Percentiles rank a stretch among this genome's conserved stretches.
These are phyloP conservation scores for Thalassiosira ordinaria DNA, from an alignment of 352 stramenopile genomes.

Conservation along the genomic window DNA sequence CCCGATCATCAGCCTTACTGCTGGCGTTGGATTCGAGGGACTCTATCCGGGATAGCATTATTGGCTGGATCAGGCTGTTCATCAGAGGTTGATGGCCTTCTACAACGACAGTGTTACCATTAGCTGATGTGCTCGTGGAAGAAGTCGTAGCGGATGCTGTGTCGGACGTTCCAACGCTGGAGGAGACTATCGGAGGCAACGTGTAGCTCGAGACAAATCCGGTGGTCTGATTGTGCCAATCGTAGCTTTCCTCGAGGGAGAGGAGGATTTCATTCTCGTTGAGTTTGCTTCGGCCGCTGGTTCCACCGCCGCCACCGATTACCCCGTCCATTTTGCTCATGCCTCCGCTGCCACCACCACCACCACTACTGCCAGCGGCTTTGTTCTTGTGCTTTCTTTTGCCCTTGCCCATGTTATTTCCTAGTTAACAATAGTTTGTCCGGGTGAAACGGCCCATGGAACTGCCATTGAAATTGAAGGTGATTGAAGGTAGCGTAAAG, in stretches of 20 bases:
- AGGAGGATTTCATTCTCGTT: constrained; percentile 22
- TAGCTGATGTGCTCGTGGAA: neutral
- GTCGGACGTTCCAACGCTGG: neutral
- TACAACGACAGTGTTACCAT: neutral
- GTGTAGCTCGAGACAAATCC: constrained; percentile 25
- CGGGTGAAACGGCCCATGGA: no score
- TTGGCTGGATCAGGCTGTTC: neutral
- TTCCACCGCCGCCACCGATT: neutral
- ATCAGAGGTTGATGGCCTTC: no score
- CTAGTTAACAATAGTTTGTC: no score
- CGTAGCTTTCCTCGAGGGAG: constrained; percentile 30
- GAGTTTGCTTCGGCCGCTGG: neutral
- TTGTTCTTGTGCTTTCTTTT: constrained; percentile 7
- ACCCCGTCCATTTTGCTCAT: no score
- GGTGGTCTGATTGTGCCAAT: constrained; percentile 26
- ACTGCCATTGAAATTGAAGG: no score
- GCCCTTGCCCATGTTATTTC: neutral
- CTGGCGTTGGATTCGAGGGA: constrained; percentile 1
- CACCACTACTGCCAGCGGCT: neutral
- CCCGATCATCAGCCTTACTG: neutral
- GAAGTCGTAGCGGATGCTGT: neutral
- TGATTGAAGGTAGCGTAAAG: no score
- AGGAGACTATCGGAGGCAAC: neutral
- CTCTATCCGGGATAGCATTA: constrained; percentile 3
- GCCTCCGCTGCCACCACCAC: neutral